Conservation (phyloP, 2,329 filamentous ascomycete genomes). For the Exophiala oligosperma region DNA sequence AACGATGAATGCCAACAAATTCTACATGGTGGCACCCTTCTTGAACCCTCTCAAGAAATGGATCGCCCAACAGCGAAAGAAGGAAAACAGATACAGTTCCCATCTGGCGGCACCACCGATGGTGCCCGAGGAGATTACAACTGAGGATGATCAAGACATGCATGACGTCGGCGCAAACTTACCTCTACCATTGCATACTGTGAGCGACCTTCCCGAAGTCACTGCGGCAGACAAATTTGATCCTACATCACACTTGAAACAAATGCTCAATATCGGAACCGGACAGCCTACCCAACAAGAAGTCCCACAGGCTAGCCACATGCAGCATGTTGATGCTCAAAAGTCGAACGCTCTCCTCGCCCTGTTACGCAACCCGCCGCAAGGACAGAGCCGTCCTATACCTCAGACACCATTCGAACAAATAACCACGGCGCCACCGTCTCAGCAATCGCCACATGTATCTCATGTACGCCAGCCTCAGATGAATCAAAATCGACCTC, state of each 20-base stretch:
- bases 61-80: conserved; percentile 80
- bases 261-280: conserved; percentile 41
- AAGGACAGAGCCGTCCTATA: conserved; percentile 31
- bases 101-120: conserved; percentile 41
- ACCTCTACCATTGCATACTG: conserved; percentile 22
- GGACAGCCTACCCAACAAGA: conserved; percentile 17
- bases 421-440: conserved; percentile 48
- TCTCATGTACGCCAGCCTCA: conserved; percentile 28
- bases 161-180: conserved; percentile 23
- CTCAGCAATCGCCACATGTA: conserved; percentile 54
- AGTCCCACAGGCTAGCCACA: conserved; percentile 21
- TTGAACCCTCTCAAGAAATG: conserved; percentile 82
- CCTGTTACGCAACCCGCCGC: conserved; percentile 50
- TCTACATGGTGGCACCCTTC: conserved; percentile 98
- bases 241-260: conserved; percentile 54
- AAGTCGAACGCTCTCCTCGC: conserved; percentile 57
- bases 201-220: conserved; percentile 44
- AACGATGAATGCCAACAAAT: conserved; percentile 73
- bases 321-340: conserved; percentile 35
- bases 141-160: conserved; percentile 26
- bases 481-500: conserved; percentile 13
- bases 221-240: conserved; percentile 37
- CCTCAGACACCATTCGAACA: conserved; percentile 59
- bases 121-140: conserved; percentile 23
- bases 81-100: conserved; percentile 57